phyloP scores from a whole-genome alignment of 192 early-diverging fungal genomes.

The Entrophospora sp. region DNA sequence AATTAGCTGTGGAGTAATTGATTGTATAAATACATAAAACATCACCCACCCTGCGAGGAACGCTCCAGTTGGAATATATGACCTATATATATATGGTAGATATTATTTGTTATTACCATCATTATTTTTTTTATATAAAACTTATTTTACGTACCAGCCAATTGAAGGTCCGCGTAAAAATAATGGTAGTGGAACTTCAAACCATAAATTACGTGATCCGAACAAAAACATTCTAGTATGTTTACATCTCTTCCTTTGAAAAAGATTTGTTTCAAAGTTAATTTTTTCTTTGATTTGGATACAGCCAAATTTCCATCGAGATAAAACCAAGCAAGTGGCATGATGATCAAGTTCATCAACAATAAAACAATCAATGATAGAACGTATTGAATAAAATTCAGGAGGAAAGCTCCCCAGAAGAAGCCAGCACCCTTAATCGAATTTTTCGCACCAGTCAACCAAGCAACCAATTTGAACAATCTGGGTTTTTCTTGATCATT shows the following conservation, averaged over 20 bases:
- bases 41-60: slow-evolving; percentile 39
- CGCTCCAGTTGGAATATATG: slow-evolving; percentile 25
- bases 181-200: slow-evolving; percentile 33
- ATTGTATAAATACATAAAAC: slow-evolving; percentile 36
- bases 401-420: slow-evolving; percentile 31
- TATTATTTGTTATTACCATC: too few species aligned
- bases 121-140: too few species aligned
- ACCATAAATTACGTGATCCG: slow-evolving; percentile 35
- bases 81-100: too few species aligned
- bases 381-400: slow-evolving; percentile 24
- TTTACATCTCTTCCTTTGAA: slow-evolving; percentile 19
- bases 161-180: slow-evolving; percentile 27
- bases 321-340: slow-evolving; percentile 14
- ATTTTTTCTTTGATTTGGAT: slow-evolving; percentile 1
- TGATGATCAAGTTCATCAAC: slow-evolving; percentile 16
- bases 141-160: slow-evolving; percentile 19
- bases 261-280: slow-evolving; percentile 13
- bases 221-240: slow-evolving; percentile 36
- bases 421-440: slow-evolving; percentile 40
- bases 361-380: slow-evolving; percentile 29
- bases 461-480: slow-evolving; percentile 36
- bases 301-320: slow-evolving; percentile 20
- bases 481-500: slow-evolving; percentile 20
- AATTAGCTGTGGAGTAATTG: slow-evolving; percentile 29
- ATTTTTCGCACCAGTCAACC: slow-evolving; percentile 41